Percentiles rank a stretch among this genome's conserved stretches.
phyloP scores from a whole-genome alignment of 1,284 basidiomycete genomes.

The Spongiforma sp. region DNA sequence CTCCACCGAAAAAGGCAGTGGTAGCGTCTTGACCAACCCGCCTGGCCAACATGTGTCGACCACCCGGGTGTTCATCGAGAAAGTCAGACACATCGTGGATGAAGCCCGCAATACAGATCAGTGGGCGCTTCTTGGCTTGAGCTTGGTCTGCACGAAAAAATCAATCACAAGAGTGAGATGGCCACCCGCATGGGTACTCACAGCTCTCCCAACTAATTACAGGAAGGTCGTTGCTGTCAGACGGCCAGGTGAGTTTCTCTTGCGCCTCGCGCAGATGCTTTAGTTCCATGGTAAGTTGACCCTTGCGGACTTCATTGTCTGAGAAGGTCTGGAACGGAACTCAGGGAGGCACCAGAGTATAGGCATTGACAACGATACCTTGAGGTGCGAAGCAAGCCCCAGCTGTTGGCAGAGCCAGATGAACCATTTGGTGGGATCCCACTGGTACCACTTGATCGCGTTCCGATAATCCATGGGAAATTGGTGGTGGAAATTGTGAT shows the following conservation, averaged over 20 bases:
- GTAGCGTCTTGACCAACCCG: slow-evolving; percentile 86
- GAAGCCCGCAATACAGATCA: slow-evolving; percentile 87
- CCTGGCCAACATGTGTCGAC: slow-evolving; percentile 69
- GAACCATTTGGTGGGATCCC: slow-evolving; percentile 89
- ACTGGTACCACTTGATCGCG: slow-evolving; percentile 89
- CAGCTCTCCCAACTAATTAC: slow-evolving; percentile 89
- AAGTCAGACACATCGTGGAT: slow-evolving; percentile 91
- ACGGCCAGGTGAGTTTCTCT: slow-evolving; percentile 80
- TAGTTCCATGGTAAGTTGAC: slow-evolving; percentile 91
- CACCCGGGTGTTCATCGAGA: slow-evolving; percentile 89
- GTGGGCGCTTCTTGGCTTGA: slow-evolving; percentile 75
- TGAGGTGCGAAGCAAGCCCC: slow-evolving; percentile 83
- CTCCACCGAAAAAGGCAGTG: slow-evolving; percentile 93
- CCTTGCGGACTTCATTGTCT: slow-evolving; percentile 92
- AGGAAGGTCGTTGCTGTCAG: slow-evolving; percentile 75
- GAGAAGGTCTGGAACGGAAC: slow-evolving; percentile 81
- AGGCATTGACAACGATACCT: too few species aligned
- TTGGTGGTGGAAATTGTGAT: slow-evolving; percentile 91
- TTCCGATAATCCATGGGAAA: slow-evolving; percentile 93
- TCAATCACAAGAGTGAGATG: slow-evolving; percentile 12
- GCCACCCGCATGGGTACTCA: slow-evolving; percentile 45
- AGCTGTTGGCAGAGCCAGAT: slow-evolving; percentile 67
- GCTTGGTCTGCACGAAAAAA: slow-evolving; percentile 59
- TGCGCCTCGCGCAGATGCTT: slow-evolving; percentile 80
- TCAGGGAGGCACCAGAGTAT: too few species aligned